phyloP scores from a whole-genome alignment of 2,329 filamentous ascomycete genomes.

The Akanthomyces lecanii region DNA sequence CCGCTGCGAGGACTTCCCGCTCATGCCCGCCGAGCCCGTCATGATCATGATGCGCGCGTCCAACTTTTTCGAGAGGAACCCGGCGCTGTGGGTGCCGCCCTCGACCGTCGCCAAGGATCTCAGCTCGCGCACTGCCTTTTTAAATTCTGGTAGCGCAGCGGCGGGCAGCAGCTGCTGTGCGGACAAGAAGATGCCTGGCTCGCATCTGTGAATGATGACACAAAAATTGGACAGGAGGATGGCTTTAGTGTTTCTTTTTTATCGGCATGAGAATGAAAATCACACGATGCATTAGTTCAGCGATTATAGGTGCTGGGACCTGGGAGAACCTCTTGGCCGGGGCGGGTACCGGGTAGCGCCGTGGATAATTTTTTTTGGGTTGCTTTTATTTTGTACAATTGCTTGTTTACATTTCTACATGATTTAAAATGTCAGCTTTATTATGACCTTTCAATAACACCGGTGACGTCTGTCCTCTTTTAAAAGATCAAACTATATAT shows the following conservation, averaged over 20 bases:
- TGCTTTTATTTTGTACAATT: background rate
- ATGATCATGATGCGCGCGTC: slow-evolving; percentile 46
- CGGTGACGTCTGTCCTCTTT: background rate
- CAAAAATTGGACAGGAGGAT: background rate
- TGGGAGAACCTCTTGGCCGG: background rate
- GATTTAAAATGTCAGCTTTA: background rate
- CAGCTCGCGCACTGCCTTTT: slow-evolving; percentile 22
- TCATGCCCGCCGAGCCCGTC: slow-evolving; percentile 60
- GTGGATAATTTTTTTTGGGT: background rate
- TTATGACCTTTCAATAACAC: too few relatives aligned
- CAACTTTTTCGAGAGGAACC: slow-evolving; percentile 51
- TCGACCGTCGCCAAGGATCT: slow-evolving; percentile 35
- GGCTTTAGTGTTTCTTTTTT: background rate
- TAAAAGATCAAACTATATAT: too few relatives aligned
- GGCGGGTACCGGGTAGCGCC: background rate
- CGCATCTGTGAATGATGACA: slow-evolving; percentile 19
- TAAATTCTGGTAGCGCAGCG: background rate
- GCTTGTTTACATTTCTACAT: background rate
- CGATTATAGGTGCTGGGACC: background rate
- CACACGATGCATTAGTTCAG: slow-evolving; percentile 4
- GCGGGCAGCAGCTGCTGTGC: slow-evolving; percentile 16
- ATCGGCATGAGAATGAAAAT: background rate
- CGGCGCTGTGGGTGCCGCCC: slow-evolving; percentile 46
- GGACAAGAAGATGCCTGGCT: slow-evolving; percentile 12
- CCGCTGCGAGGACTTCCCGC: slow-evolving; percentile 61